Evolutionary conservation across 1,284 basidiomycete genomes (phyloP), one percentile per base, ranked within the genome.

Genomic region (Sphagnurus paluster): DNA sequence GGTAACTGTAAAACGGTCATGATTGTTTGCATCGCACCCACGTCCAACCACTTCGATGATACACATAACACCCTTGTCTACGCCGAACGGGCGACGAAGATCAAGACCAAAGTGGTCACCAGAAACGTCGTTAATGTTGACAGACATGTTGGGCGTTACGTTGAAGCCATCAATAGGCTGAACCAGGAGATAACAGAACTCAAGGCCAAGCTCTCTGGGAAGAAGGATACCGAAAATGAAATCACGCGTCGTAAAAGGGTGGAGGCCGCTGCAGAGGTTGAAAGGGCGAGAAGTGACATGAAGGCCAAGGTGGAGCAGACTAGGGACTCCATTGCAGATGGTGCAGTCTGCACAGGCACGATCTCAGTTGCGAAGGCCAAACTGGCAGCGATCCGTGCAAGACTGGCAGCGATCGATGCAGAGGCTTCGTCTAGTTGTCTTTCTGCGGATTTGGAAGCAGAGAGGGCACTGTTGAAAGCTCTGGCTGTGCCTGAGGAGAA

Each of bases 1-100:
- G 95, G 95, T 11, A 98, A 98, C 67, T 98, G 95, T 77, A 92
- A 95, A 69, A 98, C 95, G 0, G 93, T 96, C 62, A 95, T 96
- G 93, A 93, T 98, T 53, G 95, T 98, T 47, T 98, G 95, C 65
- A 77, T 98, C 43, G 93, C 93, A 1, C 95, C 95, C 1, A 93
- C 93, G 13, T 95, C 93, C 30, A 80, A 81, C 24, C 93, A 98
- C 67, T 96, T 97, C 62, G 95, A 98, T 62, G 95, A 98, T 65
- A 98, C 95, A 21, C 92, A 96, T 64, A 98, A 98, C 64, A 97
- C 95, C 0, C 84, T 98, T 36, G 75, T 95, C 46, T 98, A 97
- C 66, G 95, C 95, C 11, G 93, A 98, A 61, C 86, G 93, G 38
- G 94, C 95, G 16, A 96, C 96, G 50, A 92, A 94, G 70, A 97